Percentiles rank a stretch among this genome's conserved stretches.
phyloP scores from a whole-genome alignment of 352 stramenopile genomes.

The Sclerospora graminicola region DNA sequence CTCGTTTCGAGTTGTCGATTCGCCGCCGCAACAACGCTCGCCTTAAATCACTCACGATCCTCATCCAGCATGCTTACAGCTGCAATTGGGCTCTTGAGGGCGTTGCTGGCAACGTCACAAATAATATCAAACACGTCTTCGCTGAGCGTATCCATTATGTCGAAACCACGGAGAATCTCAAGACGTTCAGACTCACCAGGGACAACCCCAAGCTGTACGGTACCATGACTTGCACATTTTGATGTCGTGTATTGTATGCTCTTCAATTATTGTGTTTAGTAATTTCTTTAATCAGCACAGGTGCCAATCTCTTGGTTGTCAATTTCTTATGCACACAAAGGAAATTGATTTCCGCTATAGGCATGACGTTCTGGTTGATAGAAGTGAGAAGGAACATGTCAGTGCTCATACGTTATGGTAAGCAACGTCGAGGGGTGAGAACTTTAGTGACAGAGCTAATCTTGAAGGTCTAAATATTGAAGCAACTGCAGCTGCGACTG shows the following conservation, averaged over 20 bases:
- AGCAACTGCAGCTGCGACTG: too few relatives aligned
- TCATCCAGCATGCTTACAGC: slow-evolving; percentile 79
- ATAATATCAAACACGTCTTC: slow-evolving; percentile 87
- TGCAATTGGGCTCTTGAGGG: slow-evolving; percentile 78
- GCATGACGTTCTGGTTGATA: slow-evolving; percentile 33
- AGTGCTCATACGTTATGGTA: too few relatives aligned
- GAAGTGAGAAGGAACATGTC: too few relatives aligned
- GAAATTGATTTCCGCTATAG: slow-evolving; percentile 98
- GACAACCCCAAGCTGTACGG: too few relatives aligned
- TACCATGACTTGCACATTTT: too few relatives aligned
- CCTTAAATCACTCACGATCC: slow-evolving; percentile 84
- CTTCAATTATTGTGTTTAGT: too few relatives aligned
- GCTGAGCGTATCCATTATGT: slow-evolving; percentile 81
- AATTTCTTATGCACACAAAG: slow-evolving; percentile 99
- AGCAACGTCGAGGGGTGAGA: too few relatives aligned
- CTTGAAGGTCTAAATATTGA: too few relatives aligned
- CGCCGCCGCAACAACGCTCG: too few relatives aligned
- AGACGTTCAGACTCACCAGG: slow-evolving; percentile 58
- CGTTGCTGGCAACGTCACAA: slow-evolving; percentile 78
- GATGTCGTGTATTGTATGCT: too few relatives aligned
- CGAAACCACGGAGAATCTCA: slow-evolving; percentile 68
- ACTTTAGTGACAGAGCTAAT: too few relatives aligned
- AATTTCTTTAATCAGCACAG: slow-evolving; percentile 99
- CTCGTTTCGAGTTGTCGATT: too few relatives aligned
- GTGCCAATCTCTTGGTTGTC: slow-evolving; percentile 90